phyloP scores from a whole-genome alignment of 805 yeast genomes.

The Lipomyces japonicus region DNA sequence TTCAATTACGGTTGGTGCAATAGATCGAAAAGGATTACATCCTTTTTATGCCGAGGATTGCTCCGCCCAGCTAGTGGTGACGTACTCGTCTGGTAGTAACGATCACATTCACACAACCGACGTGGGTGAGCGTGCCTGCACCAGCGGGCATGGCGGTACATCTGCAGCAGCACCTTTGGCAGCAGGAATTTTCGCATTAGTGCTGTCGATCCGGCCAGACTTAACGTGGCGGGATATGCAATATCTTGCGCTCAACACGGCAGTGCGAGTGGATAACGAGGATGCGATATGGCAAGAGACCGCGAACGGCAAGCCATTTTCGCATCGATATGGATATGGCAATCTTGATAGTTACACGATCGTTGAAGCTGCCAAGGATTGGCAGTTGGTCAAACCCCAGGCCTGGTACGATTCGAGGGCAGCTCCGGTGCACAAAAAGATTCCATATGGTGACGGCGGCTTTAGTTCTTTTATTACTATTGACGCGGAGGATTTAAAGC shows the following conservation, averaged over 20 bases:
- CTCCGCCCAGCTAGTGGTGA: conserved; percentile 89
- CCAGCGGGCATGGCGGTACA: conserved; percentile 85
- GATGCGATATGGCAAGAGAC: conserved; percentile 76
- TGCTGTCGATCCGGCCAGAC: conserved; percentile 75
- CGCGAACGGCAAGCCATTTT: conserved; percentile 63
- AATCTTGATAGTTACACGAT: conserved; percentile 76
- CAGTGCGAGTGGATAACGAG: conserved; percentile 59
- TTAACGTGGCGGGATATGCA: conserved; percentile 96
- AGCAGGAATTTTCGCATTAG: conserved; percentile 88
- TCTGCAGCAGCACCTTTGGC: conserved; percentile 99
- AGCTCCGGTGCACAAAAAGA: conserved; percentile 36
- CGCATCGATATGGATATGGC: conserved; percentile 90
- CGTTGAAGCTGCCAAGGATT: conserved; percentile 65
- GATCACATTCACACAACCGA: conserved; percentile 82
- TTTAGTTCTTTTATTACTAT: conserved; percentile 46
- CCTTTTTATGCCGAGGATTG: conserved; percentile 91
- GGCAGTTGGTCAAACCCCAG: conserved; percentile 89
- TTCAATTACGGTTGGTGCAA: conserved; percentile 91
- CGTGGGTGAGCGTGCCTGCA: conserved; percentile 57
- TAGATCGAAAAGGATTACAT: conserved; percentile 80
- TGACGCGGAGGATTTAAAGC: conserved; percentile 46
- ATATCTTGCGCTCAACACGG: conserved; percentile 68
- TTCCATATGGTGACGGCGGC: conserved; percentile 31
- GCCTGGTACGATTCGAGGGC: conserved; percentile 64
- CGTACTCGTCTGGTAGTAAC: conserved; percentile 87